Conservation (phyloP, 768 basidiomycete species). For the Sarcodon aspratus region DNA sequence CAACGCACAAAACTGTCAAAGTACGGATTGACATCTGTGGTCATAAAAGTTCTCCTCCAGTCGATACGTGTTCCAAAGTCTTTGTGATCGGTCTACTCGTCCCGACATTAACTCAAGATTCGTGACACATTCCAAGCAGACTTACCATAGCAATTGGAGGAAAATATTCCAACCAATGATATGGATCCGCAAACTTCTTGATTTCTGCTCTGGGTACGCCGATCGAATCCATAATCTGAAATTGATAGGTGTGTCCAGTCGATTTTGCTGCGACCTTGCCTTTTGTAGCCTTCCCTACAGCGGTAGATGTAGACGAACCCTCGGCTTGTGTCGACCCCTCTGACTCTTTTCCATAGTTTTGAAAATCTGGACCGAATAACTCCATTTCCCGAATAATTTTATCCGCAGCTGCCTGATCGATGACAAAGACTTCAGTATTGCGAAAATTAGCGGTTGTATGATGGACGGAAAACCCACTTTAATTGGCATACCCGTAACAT, state of each 20-base stretch:
- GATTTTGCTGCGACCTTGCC: slow-evolving; percentile 90
- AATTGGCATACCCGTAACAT: slow-evolving; percentile 98
- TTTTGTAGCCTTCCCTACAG: slow-evolving; percentile 82
- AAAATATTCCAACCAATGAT: slow-evolving; percentile 88
- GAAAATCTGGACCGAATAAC: slow-evolving; percentile 87
- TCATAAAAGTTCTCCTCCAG: slow-evolving; percentile 92
- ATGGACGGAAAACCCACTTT: slow-evolving; percentile 50
- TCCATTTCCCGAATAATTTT: slow-evolving; percentile 97
- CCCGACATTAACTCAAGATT: slow-evolving; percentile 8
- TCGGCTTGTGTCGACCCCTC: slow-evolving; percentile 32
- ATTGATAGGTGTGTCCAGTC: slow-evolving; percentile 91
- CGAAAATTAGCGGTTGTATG: neutral
- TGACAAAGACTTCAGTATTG: neutral
- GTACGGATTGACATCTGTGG: slow-evolving; percentile 93
- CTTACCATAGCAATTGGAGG: slow-evolving; percentile 86
- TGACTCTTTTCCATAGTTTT: slow-evolving; percentile 44
- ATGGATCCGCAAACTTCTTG: slow-evolving; percentile 94
- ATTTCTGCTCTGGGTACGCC: slow-evolving; percentile 82
- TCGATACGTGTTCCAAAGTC: slow-evolving; percentile 92
- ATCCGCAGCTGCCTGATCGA: slow-evolving; percentile 78
- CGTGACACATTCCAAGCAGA: slow-evolving; percentile 4
- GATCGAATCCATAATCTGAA: slow-evolving; percentile 97
- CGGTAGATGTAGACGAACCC: slow-evolving; percentile 26
- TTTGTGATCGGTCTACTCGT: slow-evolving; percentile 55
- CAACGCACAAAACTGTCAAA: slow-evolving; percentile 96